Evolutionary conservation across 1,284 basidiomycete species (phyloP), one percentile per base, ranked within the genome.

Genomic region (Inonotus obliquus): DNA sequence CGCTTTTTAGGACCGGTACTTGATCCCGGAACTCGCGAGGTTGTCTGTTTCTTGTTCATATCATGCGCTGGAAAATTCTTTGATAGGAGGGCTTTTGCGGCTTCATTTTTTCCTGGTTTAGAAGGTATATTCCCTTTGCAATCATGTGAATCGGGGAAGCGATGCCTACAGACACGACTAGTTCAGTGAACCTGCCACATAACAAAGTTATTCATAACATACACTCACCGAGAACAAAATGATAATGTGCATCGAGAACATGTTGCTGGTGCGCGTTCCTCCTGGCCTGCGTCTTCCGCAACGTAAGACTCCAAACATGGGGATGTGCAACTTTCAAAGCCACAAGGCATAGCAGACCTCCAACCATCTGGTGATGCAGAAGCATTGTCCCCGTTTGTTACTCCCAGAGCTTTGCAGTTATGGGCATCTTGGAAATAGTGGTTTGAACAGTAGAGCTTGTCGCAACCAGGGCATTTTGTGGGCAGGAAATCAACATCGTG

Each of bases 221-320:
- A 23, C 61, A 71, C 72, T 65, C 75, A 90, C 89, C 78, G 71
- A 54, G 80, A 79, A 69, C 89, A 92, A 70, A 85, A 90, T 3
- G 81, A 76, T 44, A 75, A 74, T 5, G 74, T 69, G 69, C 89
- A 91, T n/a, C 75, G 67, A 2, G 74, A 61, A 68, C 88, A 89
- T 17, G 76, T 67, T 2, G 76, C 74, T 52, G 75, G 69, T 11
- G 70, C 51, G n/a, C 52, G 57, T 7, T 14, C 54, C 44, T 68
- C 71, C n/a, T 71, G 70, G 32, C 74, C 72, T 11, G 59, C 65
- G 1, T 67, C 68, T 39, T 74, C 72, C 7, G 75, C 63, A 32
- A 73, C 62, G 21, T 68, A 72, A 1, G 68, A 75, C 61, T 78
- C 77, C 48, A 90, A 76, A 65, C 78, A 80, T 21, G 75, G 79